Conservation (phyloP, 495 filamentous ascomycete genomes). For the Neurospora sp. region DNA sequence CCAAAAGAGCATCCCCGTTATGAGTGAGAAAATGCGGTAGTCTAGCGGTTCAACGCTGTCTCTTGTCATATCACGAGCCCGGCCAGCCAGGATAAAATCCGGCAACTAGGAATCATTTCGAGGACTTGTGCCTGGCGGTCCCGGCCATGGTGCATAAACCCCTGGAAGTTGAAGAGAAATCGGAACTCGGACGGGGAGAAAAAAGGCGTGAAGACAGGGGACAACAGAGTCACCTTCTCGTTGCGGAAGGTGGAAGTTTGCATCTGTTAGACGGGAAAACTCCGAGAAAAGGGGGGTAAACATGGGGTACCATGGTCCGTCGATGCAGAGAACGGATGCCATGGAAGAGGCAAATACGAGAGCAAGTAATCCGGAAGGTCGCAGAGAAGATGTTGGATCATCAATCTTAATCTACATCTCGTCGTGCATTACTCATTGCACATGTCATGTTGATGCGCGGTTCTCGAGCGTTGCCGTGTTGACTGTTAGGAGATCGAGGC, state of each 20-base stretch:
- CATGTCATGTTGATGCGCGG: not conserved
- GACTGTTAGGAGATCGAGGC: not conserved
- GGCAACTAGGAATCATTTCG: not conserved
- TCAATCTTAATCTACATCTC: not conserved
- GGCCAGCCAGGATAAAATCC: not conserved
- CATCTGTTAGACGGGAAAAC: not conserved
- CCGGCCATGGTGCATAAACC: not conserved
- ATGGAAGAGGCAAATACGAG: not conserved
- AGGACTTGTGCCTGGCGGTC: not conserved
- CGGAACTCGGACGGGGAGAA: not conserved
- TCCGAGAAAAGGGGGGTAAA: not conserved
- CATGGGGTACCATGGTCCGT: not conserved
- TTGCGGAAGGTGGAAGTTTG: conserved; percentile 3
- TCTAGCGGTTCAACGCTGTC: not conserved
- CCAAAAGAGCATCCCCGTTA: no score
- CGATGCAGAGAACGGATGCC: not conserved
- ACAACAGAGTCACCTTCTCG: conserved; percentile 2
- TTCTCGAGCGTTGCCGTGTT: not conserved
- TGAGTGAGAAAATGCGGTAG: no score
- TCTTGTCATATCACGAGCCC: not conserved
- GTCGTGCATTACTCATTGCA: not conserved
- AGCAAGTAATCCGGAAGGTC: not conserved
- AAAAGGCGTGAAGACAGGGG: not conserved
- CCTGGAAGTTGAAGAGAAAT: not conserved
- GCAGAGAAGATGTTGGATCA: not conserved